Conservation (phyloP, 108 stramenopile species). For the Parietichytrium sp. region DNA sequence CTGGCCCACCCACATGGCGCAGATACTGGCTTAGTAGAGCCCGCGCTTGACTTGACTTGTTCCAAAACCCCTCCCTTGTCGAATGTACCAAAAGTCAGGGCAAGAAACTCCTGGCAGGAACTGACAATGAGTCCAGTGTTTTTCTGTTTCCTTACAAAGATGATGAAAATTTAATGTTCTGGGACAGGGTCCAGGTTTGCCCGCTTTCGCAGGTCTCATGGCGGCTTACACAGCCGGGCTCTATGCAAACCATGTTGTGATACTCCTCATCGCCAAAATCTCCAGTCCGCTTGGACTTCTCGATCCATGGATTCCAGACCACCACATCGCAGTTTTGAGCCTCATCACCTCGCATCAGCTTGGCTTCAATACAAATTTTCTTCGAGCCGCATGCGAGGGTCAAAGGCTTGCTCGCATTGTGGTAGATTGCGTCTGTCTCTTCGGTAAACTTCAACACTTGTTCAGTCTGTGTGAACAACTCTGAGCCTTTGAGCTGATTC, state of each 20-base stretch:
- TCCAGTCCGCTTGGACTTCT: constrained; percentile 46
- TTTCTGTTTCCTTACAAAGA: too few relatives aligned
- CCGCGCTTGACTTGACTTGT: too few relatives aligned
- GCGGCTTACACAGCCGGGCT: constrained; percentile 57
- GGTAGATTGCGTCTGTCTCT: constrained; percentile 43
- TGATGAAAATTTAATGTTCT: background rate
- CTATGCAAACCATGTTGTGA: constrained; percentile 56
- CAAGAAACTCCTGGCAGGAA: too few relatives aligned
- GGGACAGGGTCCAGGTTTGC: background rate
- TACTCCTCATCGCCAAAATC: constrained; percentile 58
- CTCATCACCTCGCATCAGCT: background rate
- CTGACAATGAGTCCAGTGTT: too few relatives aligned
- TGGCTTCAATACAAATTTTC: background rate
- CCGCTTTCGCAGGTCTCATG: background rate
- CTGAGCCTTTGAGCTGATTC: constrained; percentile 45
- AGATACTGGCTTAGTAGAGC: too few relatives aligned
- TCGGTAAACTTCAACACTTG: background rate
- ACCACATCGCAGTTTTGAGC: constrained; percentile 46
- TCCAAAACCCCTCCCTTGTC: too few relatives aligned
- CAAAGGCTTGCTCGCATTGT: background rate
- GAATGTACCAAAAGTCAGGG: too few relatives aligned
- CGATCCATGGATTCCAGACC: constrained; percentile 63
- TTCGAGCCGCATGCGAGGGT: background rate
- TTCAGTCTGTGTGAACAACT: background rate
- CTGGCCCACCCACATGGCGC: too few relatives aligned